These are phyloP conservation scores for Hericium rajendrae DNA, from an alignment of 768 basidiomycete genomes.

Conservation along the genomic window DNA sequence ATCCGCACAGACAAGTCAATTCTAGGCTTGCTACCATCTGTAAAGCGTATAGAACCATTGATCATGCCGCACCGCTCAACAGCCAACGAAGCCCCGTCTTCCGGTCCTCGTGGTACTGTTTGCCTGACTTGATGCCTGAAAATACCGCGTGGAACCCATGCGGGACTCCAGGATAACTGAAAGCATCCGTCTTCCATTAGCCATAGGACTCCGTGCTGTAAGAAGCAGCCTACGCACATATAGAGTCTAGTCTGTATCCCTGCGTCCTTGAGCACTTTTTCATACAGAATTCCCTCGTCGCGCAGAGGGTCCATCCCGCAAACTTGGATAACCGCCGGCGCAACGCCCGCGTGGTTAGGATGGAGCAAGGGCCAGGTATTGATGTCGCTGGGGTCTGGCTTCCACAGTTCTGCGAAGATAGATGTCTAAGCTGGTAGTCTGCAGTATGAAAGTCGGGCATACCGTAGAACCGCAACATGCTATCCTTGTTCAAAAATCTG, in stretches of 20 bases:
- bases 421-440: too few species aligned
- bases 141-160: background rate
- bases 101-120: background rate
- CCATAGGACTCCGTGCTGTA: too few species aligned
- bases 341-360: background rate
- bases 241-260: background rate
- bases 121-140: background rate
- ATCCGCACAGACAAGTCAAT: too few species aligned
- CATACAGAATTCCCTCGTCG: background rate
- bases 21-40: too few species aligned
- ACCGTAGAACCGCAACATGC: background rate
- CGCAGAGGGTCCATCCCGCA: background rate
- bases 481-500: background rate
- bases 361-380: background rate
- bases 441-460: background rate
- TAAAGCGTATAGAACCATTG: too few species aligned
- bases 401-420: background rate
- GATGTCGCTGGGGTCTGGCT: too few species aligned
- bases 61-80: background rate
- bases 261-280: background rate
- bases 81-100: background rate
- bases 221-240: background rate
- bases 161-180: slow-evolving; percentile 6
- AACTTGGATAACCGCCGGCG: background rate
- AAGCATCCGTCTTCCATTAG: background rate